Percentiles rank a stretch among this genome's conserved stretches.
Evolutionary conservation across 176 grass and related monocot genomes (phyloP).

Genomic region (Dactylis glomerata): DNA sequence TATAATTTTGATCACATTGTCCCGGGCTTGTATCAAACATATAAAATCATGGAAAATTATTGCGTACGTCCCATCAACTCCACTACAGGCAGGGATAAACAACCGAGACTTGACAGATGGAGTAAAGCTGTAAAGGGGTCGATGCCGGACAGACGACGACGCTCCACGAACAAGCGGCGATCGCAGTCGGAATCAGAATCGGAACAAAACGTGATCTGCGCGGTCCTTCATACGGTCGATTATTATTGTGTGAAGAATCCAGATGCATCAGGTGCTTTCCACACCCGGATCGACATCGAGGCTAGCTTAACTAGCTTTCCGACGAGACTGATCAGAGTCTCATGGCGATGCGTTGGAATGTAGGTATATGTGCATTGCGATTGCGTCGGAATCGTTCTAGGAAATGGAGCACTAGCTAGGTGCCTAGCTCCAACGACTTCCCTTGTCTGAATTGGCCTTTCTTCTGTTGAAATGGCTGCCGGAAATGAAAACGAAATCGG

Average conservation of each 20-base stretch:
- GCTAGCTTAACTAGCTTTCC: background rate
- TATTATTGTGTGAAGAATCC: background rate
- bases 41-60: background rate
- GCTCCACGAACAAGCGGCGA: background rate
- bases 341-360: background rate
- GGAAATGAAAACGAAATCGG: background rate
- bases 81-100: background rate
- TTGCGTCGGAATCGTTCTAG: background rate
- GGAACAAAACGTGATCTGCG: background rate
- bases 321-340: background rate
- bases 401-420: background rate
- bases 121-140: background rate
- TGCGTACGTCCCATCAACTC: background rate
- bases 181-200: background rate
- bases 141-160: background rate
- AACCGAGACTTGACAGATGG: background rate
- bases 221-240: background rate
- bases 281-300: background rate
- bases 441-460: background rate
- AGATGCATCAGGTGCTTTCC: conserved; percentile 15
- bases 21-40: background rate
- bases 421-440: background rate
- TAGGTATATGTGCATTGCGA: background rate
- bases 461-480: background rate
- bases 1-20: background rate